Percentiles rank a stretch among this genome's conserved stretches.
Evolutionary conservation across 2,329 filamentous ascomycete genomes (phyloP).

Genomic region (Aspergillus sp.): DNA sequence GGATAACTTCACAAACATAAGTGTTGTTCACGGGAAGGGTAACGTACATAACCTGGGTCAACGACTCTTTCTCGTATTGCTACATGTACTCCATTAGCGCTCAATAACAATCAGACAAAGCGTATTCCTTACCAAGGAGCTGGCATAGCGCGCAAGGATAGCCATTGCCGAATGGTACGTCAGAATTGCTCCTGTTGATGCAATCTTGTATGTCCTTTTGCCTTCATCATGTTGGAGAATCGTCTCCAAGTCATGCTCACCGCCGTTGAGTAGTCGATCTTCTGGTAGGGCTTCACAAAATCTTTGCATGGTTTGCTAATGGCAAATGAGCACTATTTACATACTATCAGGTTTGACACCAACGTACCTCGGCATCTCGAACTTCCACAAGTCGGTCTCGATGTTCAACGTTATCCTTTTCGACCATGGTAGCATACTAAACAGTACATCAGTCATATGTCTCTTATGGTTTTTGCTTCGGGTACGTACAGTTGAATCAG

Average conservation of each 20-base stretch:
- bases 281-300: slow-evolving; percentile 71
- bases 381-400: slow-evolving; percentile 53
- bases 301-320: slow-evolving; percentile 53
- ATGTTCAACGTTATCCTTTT: slow-evolving; percentile 59
- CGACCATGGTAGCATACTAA: slow-evolving; percentile 73
- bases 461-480: not conserved
- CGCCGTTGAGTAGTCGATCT: slow-evolving; percentile 61
- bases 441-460: slow-evolving; percentile 5
- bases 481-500: slow-evolving; percentile 54
- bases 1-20: slow-evolving; percentile 69
- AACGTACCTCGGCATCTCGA: slow-evolving; percentile 38
- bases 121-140: slow-evolving; percentile 49
- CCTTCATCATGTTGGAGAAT: slow-evolving; percentile 48
- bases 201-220: slow-evolving; percentile 53
- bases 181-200: slow-evolving; percentile 65
- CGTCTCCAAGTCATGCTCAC: slow-evolving; percentile 51
- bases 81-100: slow-evolving; percentile 14
- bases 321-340: not conserved
- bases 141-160: slow-evolving; percentile 66
- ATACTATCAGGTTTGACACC: not conserved
- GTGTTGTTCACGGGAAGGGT: slow-evolving; percentile 50
- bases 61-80: slow-evolving; percentile 43
- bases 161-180: slow-evolving; percentile 68
- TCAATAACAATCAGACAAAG: not conserved
- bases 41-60: slow-evolving; percentile 53